Evolutionary conservation across 331 rosid species (phyloP).

Genomic region (Rosa hybrid): DNA sequence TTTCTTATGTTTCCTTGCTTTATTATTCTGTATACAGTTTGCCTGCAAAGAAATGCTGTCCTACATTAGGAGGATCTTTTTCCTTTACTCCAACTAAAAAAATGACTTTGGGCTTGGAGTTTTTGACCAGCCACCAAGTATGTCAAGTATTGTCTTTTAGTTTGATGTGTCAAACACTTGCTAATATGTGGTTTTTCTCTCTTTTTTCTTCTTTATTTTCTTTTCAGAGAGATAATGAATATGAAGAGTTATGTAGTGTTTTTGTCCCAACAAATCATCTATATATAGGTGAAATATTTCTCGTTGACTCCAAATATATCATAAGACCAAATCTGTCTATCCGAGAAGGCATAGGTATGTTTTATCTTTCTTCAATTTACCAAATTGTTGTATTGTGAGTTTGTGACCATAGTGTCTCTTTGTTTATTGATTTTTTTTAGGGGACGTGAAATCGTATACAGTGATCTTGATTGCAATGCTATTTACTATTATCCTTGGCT

Average conservation of each 20-base stretch:
- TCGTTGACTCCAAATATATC: conserved; percentile 73
- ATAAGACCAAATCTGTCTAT: conserved; percentile 88
- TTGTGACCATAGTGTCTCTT: not conserved
- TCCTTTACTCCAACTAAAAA: not conserved
- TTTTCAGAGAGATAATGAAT: conserved; percentile 70
- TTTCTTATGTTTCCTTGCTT: not conserved
- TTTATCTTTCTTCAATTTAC: not conserved
- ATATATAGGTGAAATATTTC: conserved; percentile 81
- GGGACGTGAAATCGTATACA: not conserved
- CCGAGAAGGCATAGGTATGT: conserved; percentile 89
- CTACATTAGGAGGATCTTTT: not conserved
- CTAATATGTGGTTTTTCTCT: conserved; percentile 10
- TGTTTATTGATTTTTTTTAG: not conserved
- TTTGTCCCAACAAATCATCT: conserved; percentile 93
- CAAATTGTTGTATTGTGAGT: not conserved
- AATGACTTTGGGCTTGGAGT: not conserved
- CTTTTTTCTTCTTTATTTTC: conserved; percentile 10
- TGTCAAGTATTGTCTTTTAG: not conserved
- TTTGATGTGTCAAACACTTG: not conserved
- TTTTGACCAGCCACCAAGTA: not conserved
- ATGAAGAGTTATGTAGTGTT: conserved; percentile 90
- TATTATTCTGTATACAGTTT: not conserved
- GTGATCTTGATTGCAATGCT: not conserved
- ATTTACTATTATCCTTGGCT: not conserved
- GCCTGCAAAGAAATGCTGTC: not conserved